A percentile compares a stretch with the other conserved stretches of the same genome.
These are phyloP conservation scores for Chrysanthemum seticuspe DNA, from an alignment of 129 eudicot genomes.

Conservation along the genomic window DNA sequence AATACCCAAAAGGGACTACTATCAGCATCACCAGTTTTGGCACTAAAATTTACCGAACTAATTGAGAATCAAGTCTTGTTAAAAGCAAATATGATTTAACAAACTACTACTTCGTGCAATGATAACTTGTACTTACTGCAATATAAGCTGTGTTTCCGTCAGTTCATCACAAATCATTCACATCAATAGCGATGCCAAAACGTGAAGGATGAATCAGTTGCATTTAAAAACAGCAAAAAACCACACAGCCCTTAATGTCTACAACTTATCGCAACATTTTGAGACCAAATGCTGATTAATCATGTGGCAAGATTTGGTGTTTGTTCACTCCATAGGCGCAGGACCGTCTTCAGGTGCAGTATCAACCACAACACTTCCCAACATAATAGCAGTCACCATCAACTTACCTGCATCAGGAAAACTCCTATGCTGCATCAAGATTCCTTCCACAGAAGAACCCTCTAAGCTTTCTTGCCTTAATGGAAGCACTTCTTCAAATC, in stretches of 20 bases:
- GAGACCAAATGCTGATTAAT: not conserved
- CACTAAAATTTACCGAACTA: too few species aligned
- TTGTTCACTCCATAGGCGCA: conserved; percentile 56
- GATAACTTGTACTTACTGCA: not conserved
- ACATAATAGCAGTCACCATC: conserved; percentile 81
- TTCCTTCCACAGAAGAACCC: conserved; percentile 65
- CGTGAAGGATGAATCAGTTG: not conserved
- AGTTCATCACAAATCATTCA: not conserved
- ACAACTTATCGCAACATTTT: conserved; percentile 5
- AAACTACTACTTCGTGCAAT: too few species aligned
- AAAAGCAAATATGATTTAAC: too few species aligned
- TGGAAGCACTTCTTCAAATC: conserved; percentile 76
- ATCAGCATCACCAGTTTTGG: too few species aligned
- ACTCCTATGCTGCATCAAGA: conserved; percentile 91
- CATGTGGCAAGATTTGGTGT: not conserved
- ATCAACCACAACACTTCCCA: conserved; percentile 54
- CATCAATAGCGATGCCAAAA: not conserved
- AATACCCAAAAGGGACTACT: too few species aligned
- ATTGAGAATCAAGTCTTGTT: too few species aligned
- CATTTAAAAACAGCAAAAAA: not conserved
- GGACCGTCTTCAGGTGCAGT: conserved; percentile 34
- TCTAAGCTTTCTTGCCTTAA: conserved; percentile 56
- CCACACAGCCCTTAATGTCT: not conserved
- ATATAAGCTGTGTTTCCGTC: not conserved
- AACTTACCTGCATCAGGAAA: conserved; percentile 88